Evolutionary conservation across 2,329 filamentous ascomycete species (phyloP).

Genomic region (Hypomyces perniciosus): DNA sequence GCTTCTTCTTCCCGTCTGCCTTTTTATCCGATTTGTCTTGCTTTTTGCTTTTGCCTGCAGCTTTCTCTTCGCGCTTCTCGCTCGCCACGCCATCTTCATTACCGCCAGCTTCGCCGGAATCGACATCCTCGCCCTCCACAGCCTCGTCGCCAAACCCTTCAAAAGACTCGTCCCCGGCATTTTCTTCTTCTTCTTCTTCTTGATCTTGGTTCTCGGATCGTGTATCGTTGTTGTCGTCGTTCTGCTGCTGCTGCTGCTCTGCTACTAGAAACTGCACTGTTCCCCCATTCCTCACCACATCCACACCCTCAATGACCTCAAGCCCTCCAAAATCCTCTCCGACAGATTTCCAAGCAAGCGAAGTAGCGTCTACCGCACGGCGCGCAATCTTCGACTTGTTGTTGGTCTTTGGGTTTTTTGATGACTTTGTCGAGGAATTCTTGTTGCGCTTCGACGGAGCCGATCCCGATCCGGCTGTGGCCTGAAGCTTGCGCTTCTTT

Average conservation of each 20-base stretch:
- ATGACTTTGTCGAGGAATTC: constrained; percentile 16
- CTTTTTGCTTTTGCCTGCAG: constrained; percentile 26
- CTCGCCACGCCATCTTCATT: constrained; percentile 25
- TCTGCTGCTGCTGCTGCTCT: constrained; percentile 15
- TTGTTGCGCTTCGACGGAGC: constrained; percentile 30
- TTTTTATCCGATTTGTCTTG: constrained; percentile 24
- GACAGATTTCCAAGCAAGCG: constrained; percentile 63
- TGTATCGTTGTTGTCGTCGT: constrained; percentile 15
- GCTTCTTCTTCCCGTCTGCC: constrained; percentile 24
- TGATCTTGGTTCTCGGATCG: background rate
- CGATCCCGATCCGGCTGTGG: constrained; percentile 21
- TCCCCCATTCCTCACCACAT: constrained; percentile 64
- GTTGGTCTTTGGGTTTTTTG: constrained; percentile 16
- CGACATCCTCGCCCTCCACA: constrained; percentile 28
- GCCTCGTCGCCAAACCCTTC: constrained; percentile 55
- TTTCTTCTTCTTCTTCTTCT: constrained; percentile 2
- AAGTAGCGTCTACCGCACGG: constrained; percentile 37
- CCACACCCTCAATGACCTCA: constrained; percentile 87
- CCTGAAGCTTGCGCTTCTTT: constrained; percentile 35
- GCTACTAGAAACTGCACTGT: constrained; percentile 50
- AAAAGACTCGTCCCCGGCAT: constrained; percentile 51
- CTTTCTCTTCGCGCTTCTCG: constrained; percentile 23
- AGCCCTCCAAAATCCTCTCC: constrained; percentile 91
- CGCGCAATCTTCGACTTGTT: constrained; percentile 16
- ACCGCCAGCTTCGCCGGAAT: constrained; percentile 27